Conservation (phyloP, 176 grass and related monocot genomes). For the Phragmites australis region DNA sequence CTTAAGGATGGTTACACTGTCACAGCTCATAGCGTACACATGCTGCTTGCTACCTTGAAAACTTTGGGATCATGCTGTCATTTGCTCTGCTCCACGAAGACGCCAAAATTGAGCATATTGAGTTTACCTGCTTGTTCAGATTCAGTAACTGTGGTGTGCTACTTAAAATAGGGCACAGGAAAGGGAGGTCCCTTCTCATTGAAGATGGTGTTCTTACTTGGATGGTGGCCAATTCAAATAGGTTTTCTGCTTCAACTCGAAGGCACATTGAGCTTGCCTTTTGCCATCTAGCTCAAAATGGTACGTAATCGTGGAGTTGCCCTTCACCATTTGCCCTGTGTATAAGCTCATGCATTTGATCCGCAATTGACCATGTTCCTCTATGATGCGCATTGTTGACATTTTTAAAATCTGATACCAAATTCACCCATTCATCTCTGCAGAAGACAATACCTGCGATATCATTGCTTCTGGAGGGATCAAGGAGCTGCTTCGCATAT, state of each 20-base stretch:
- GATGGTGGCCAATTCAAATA: slow-evolving; percentile 65
- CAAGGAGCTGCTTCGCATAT: slow-evolving; percentile 86
- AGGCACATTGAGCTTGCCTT: slow-evolving; percentile 81
- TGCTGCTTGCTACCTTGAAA: neutral
- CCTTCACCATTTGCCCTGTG: neutral
- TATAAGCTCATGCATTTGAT: neutral
- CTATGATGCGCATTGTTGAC: neutral
- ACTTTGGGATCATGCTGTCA: neutral
- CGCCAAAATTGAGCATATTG: neutral
- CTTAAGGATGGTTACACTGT: no score
- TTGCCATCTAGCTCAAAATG: slow-evolving; percentile 95
- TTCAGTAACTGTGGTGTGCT: slow-evolving; percentile 1
- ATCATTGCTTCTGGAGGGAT: slow-evolving; percentile 81
- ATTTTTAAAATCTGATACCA: neutral
- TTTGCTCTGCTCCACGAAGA: slow-evolving; percentile 9
- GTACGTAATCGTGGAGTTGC: slow-evolving; percentile 26
- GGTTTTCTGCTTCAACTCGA: slow-evolving; percentile 60
- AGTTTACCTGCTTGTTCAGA: neutral
- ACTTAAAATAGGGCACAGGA: slow-evolving; percentile 59
- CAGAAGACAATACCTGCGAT: slow-evolving; percentile 77
- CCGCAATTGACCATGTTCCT: neutral
- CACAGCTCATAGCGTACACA: no score
- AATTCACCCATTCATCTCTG: slow-evolving; percentile 3
- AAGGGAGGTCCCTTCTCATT: slow-evolving; percentile 88
- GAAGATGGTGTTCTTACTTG: slow-evolving; percentile 73